Evolutionary conservation across 202 grass and related monocot species (phyloP).

Genomic region (Cymbopogon flexuosus): DNA sequence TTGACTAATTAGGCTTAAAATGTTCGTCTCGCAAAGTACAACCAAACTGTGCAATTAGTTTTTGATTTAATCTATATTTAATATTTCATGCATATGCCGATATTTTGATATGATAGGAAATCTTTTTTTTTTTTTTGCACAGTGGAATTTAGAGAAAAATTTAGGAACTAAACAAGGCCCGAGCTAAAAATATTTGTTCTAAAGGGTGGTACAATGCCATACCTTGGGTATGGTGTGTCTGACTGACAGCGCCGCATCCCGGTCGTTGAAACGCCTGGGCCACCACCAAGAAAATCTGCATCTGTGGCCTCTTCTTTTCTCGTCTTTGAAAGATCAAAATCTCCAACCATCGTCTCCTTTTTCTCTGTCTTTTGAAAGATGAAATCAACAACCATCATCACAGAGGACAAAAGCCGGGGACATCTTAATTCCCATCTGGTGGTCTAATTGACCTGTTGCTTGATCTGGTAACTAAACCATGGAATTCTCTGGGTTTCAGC

Average conservation of each 20-base stretch:
- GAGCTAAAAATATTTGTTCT: not conserved
- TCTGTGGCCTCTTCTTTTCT: not conserved
- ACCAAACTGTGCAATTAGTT: too few species aligned
- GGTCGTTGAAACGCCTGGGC: constrained; percentile 14
- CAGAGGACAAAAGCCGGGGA: constrained; percentile 9
- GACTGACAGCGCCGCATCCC: not conserved
- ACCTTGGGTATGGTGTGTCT: constrained; percentile 20
- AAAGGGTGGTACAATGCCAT: not conserved
- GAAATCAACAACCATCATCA: constrained; percentile 11
- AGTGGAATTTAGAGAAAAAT: too few species aligned
- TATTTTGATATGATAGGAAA: too few species aligned
- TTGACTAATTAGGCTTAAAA: too few species aligned
- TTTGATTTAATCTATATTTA: too few species aligned
- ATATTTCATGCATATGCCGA: too few species aligned
- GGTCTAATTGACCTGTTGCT: not conserved
- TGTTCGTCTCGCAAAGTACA: too few species aligned
- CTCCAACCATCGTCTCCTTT: not conserved
- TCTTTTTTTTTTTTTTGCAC: too few species aligned
- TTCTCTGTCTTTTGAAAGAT: constrained; percentile 17
- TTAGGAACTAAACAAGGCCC: too few species aligned
- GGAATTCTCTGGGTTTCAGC: not conserved
- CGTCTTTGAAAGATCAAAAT: not conserved
- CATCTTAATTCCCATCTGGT: constrained; percentile 3
- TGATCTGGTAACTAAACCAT: not conserved
- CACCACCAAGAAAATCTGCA: constrained; percentile 14